A percentile compares a stretch with the other conserved stretches of the same genome.
These are phyloP conservation scores for Pseudisothecium myosuroides DNA, from an alignment of 225 moss, liverwort and hornwort genomes.

Conservation along the genomic window DNA sequence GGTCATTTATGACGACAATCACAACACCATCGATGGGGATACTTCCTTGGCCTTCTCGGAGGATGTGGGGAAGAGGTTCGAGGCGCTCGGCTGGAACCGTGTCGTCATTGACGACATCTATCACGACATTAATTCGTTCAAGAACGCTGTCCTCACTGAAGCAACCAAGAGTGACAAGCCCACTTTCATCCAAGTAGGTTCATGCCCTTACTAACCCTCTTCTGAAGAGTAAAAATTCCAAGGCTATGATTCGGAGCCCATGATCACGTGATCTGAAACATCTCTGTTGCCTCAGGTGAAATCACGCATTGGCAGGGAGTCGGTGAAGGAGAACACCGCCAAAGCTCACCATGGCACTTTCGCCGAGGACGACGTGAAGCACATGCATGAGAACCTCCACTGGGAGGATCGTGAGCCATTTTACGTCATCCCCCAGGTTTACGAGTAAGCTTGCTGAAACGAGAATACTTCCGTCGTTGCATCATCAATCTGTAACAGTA, in stretches of 20 bases:
- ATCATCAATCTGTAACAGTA: not conserved
- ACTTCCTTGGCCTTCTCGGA: slow-evolving; percentile 45
- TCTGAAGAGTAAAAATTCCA: not conserved
- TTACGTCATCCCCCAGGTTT: slow-evolving; percentile 58
- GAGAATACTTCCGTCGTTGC: not conserved
- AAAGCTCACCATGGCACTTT: slow-evolving; percentile 81
- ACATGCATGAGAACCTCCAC: slow-evolving; percentile 48
- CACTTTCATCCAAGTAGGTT: slow-evolving; percentile 49
- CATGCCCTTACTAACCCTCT: not conserved
- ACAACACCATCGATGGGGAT: slow-evolving; percentile 63
- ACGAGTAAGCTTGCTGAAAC: slow-evolving; percentile 41
- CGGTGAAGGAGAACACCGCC: slow-evolving; percentile 50
- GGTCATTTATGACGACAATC: slow-evolving; percentile 69
- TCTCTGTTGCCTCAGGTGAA: slow-evolving; percentile 29
- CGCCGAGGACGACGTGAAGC: slow-evolving; percentile 60
- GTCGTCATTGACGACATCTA: slow-evolving; percentile 50
- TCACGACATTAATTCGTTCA: slow-evolving; percentile 36
- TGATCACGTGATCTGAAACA: not conserved
- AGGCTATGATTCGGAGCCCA: not conserved
- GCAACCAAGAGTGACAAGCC: slow-evolving; percentile 36
- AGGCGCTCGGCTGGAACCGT: slow-evolving; percentile 59
- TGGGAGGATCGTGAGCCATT: slow-evolving; percentile 54
- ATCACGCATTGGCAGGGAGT: slow-evolving; percentile 51
- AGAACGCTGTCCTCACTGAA: slow-evolving; percentile 19
- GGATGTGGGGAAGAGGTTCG: slow-evolving; percentile 52